These are phyloP conservation scores for peach (Prunus persica) DNA, from an alignment of 306 rosid species.

Conservation along the genomic window Prunus_persica_NCBIv2 NC_034015.1:10809001-10809500, in stretches of 20 bases:
- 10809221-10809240: conserved; percentile 38
- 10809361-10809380: background rate
- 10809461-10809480: no score
- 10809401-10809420: background rate
- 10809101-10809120: no score
- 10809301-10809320: background rate
- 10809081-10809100: no score
- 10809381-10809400: background rate
- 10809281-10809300: background rate
- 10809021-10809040: no score
- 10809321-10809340: background rate
- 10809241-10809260: conserved; percentile 29
- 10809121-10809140: no score
- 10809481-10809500: accelerated
- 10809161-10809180: conserved; percentile 20
- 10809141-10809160: conserved; percentile 14
- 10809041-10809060: no score
- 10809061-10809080: no score
- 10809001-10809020: no score
- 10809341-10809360: background rate
- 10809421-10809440: background rate
- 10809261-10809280: conserved; percentile 47
- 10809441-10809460: no score
- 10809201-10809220: conserved; percentile 37
- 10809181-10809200: conserved; percentile 19